A percentile compares a stretch with the other conserved stretches of the same genome.
phyloP scores from a whole-genome alignment of 306 rosid genomes.

The Cajanus cajan region DNA sequence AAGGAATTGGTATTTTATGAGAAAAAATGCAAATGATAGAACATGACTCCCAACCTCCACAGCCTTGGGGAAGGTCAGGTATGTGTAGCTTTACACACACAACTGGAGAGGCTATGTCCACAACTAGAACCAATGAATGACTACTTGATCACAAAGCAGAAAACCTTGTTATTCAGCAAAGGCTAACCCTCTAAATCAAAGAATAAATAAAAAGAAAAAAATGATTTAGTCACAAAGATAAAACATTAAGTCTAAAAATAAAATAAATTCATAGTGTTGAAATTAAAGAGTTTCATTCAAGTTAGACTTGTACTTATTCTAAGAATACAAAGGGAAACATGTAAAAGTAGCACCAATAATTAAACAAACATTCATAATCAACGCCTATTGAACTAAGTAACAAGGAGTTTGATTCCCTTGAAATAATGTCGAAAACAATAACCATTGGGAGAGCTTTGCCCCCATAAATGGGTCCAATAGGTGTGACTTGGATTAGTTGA shows the following conservation, averaged over 20 bases:
- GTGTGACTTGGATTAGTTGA: neutral
- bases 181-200: no score
- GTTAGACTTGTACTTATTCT: neutral
- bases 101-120: neutral
- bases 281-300: neutral
- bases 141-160: neutral
- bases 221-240: neutral
- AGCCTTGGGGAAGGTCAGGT: neutral
- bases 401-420: neutral
- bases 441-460: neutral
- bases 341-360: neutral
- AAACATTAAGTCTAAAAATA: slow-evolving; percentile 8
- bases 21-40: neutral
- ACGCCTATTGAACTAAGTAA: neutral
- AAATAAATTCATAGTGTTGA: neutral
- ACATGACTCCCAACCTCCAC: neutral
- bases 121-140: neutral
- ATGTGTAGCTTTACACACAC: neutral
- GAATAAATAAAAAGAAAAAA: no score
- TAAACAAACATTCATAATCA: neutral
- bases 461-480: neutral
- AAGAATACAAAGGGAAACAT: neutral
- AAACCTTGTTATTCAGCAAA: neutral
- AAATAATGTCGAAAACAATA: neutral
- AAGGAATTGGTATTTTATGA: neutral